Evolutionary conservation across 2,329 filamentous ascomycete species (phyloP), one percentile per base, ranked within the genome.

Genomic region (Trichocomaceae sp.): DNA sequence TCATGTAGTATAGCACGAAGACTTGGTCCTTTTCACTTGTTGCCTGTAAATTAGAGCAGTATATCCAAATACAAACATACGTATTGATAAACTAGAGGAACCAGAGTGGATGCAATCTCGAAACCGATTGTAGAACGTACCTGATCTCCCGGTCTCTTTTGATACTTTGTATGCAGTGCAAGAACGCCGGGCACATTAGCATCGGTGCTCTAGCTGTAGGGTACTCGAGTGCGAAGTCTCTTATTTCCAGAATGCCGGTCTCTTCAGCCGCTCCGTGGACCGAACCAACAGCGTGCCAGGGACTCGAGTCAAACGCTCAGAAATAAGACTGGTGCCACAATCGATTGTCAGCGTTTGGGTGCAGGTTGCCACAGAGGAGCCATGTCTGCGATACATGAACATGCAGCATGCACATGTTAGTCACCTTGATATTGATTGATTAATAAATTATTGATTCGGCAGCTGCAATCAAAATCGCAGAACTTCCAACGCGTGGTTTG

Each of bases 1-100:
- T 35, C 52, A 50, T 54, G 52, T 54, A 50, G 47, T 50, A 54
- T 54, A 54, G 52, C 52, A 50, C 35, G 19, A 41, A 48, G 26
- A 50, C n/a, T 31, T 42, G 29, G 19, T 44, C 46, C n/a, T 23
- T 29, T 31, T 47, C 45, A 17, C 13, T 44, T 48, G 19, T 42
- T 41, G 47, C 17, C 35, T 55, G 41, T 54, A 45, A 44, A 52
- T 48, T 49, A 50, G 22, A 42, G 17, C 39, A 42, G 49, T 46
- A 29, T 57, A 49, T 31, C 20, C 26, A 31, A 51, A 44, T 26
- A 26, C 23, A 26, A 26, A 26, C 3, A 26, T 7, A 3, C 22
- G 20, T n/a, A n/a, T n/a, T n/a, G 33, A 41, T 17, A 50, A 41
- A 42, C 29, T 35, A 35, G 15, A 15, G n/a, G 10, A 29, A 29